Conservation (phyloP, 495 filamentous ascomycete species). For the Penicillium psychrofluorescens region DNA sequence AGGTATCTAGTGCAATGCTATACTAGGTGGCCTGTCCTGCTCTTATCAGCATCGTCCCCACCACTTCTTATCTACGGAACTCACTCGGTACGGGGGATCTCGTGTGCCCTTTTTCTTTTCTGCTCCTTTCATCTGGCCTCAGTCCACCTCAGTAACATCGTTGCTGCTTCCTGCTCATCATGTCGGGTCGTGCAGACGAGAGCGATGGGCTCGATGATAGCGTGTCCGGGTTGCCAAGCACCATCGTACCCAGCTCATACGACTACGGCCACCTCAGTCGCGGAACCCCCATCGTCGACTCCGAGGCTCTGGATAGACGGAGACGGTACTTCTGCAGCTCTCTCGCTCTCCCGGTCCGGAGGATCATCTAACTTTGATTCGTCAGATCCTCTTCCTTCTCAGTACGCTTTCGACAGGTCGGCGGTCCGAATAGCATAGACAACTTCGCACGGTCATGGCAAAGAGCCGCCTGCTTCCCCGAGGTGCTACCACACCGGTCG, state of each 20-base stretch:
- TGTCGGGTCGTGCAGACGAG: no score
- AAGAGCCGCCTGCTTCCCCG: constrained; percentile 79
- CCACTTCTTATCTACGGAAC: no score
- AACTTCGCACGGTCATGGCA: constrained; percentile 95
- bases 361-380: neutral
- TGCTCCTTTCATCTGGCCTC: neutral
- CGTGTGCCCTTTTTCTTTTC: neutral
- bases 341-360: no score
- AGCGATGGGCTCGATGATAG: no score
- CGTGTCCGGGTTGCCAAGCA: constrained; percentile 1
- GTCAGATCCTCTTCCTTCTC: constrained; percentile 58
- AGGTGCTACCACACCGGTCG: constrained; percentile 69
- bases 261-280: constrained; percentile 9
- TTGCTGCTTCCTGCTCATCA: no score
- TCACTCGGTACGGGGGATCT: no score
- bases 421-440: constrained; percentile 87
- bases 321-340: neutral
- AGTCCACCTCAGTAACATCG: no score
- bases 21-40: no score
- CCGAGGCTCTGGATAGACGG: constrained; percentile 10
- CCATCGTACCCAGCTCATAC: constrained; percentile 7
- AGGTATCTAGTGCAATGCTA: no score
- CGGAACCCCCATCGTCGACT: constrained; percentile 9
- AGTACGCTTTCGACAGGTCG: constrained; percentile 68
- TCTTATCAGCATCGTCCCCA: no score